Percentiles rank a stretch among this genome's conserved stretches.
Evolutionary conservation across 805 yeast species (phyloP).

Genomic region (Candida wancherniae): DNA sequence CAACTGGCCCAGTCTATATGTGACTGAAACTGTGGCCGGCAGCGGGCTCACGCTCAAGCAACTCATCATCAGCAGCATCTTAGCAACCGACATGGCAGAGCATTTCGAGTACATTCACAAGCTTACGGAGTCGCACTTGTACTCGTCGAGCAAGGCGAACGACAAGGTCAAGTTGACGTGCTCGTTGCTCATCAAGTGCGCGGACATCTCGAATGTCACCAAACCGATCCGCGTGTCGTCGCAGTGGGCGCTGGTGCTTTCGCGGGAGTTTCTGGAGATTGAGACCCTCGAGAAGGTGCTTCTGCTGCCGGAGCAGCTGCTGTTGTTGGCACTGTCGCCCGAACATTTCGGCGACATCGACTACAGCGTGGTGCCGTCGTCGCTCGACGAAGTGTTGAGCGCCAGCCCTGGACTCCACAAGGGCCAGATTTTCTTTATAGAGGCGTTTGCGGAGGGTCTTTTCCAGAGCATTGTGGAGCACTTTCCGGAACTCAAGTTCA

Average conservation of each 20-base stretch:
- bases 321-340: conserved; percentile 3
- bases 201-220: conserved; percentile 92
- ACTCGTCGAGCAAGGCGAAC: conserved; percentile 17
- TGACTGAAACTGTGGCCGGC: conserved; percentile 35
- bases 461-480: conserved; percentile 59
- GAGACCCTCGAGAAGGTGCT: conserved; percentile 42
- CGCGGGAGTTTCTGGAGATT: conserved; percentile 73
- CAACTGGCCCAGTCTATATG: conserved; percentile 33
- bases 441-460: conserved; percentile 73
- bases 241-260: conserved; percentile 81
- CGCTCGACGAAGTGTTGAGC: conserved; percentile 41
- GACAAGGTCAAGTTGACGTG: conserved; percentile 44
- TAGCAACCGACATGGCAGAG: conserved; percentile 85
- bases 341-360: conserved; percentile 10
- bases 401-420: conserved; percentile 50
- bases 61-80: conserved; percentile 33
- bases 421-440: conserved; percentile 80
- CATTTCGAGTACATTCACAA: conserved; percentile 68
- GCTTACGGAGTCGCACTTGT: conserved; percentile 33
- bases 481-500: conserved; percentile 57
- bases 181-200: conserved; percentile 79
- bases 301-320: too few species aligned
- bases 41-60: conserved; percentile 18
- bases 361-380: conserved; percentile 35
- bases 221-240: conserved; percentile 71